phyloP scores from a whole-genome alignment of 176 grass and related monocot species.

The Oryza punctata region DNA sequence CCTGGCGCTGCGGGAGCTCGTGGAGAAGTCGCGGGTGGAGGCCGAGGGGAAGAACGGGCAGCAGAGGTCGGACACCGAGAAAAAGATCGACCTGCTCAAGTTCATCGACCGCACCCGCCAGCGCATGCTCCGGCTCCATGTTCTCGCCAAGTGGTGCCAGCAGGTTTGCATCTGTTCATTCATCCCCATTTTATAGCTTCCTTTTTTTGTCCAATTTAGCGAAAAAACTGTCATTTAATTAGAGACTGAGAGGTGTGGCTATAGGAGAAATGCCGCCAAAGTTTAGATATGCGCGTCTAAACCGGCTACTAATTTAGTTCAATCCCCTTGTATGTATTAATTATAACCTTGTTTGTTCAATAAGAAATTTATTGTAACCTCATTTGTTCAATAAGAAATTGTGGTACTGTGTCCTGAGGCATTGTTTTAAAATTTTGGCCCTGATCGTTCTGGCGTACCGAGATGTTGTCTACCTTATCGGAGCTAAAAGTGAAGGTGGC shows the following conservation, averaged over 20 bases:
- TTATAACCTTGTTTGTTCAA: background rate
- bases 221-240: background rate
- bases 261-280: background rate
- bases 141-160: slow-evolving; percentile 99
- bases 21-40: slow-evolving; percentile 73
- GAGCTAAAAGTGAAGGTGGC: background rate
- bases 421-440: background rate
- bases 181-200: background rate
- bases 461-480: slow-evolving; percentile 22
- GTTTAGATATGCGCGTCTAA: background rate
- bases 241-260: background rate
- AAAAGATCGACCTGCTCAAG: slow-evolving; percentile 99
- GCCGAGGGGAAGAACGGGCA: slow-evolving; percentile 56
- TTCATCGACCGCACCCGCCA: slow-evolving; percentile 90
- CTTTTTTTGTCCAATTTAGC: background rate
- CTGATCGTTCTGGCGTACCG: background rate
- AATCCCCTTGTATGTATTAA: background rate
- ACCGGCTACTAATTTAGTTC: background rate
- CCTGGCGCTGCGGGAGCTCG: slow-evolving; percentile 93
- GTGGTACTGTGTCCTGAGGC: background rate
- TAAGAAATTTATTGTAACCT: background rate
- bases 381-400: background rate
- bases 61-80: slow-evolving; percentile 86
- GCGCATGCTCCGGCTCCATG: slow-evolving; percentile 97
- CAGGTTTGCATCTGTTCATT: slow-evolving; percentile 50